Base-by-base conservation (phyloP, 1,284 basidiomycete genomes). In the Leccinum solheimii region DNA sequence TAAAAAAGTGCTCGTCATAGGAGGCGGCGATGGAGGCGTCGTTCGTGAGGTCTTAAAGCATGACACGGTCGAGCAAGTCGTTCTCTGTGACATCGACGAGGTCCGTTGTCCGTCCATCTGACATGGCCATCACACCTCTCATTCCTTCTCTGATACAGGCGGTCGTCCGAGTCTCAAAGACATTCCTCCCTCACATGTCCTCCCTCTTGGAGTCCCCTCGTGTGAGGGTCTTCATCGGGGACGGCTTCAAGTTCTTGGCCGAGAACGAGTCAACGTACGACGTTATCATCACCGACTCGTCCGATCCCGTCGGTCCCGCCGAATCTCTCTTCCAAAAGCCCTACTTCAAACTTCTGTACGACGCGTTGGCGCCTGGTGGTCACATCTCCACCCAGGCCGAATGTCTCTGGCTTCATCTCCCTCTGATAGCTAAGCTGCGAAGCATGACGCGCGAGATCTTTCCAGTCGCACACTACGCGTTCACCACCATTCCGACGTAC, bases 11-110 rank as follows among this genome's bases (percentile, higher is more conserved):
- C 88, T 99, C 43, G 95, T 99, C 61, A 97, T 99, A 64, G 97
- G 97, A 62, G 97, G 97, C 62, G 96, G 97, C 53, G 95, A 97
- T 74, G 95, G 95, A 59, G 95, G 95, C 71, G 97, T 99, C 66
- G 93, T 99, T 54, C 91, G 97, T 61, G 97, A 99, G 78, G 95
- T 96, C 38, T 86, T 99, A 76, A 98, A 97, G 83, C 96, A 99
- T 79, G 85, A 90, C 58, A 83, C 85, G 3, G 96, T 99, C 65
- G 88, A 98, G 77, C 80, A 95, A 71, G 96, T 97, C 69, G 92
- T 97, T 43, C 87, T 99, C 19, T 97, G 94, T 79, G 97, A 99
- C 79, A 99, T 99, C 75, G 97, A 99, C 77, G 97, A 98, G 84
- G 91, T 90, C 55, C 38, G 78, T 72, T 21, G 19, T 38, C 9